Evolutionary conservation across 495 filamentous ascomycete genomes (phyloP).

Genomic region (Durotheca rogersii): DNA sequence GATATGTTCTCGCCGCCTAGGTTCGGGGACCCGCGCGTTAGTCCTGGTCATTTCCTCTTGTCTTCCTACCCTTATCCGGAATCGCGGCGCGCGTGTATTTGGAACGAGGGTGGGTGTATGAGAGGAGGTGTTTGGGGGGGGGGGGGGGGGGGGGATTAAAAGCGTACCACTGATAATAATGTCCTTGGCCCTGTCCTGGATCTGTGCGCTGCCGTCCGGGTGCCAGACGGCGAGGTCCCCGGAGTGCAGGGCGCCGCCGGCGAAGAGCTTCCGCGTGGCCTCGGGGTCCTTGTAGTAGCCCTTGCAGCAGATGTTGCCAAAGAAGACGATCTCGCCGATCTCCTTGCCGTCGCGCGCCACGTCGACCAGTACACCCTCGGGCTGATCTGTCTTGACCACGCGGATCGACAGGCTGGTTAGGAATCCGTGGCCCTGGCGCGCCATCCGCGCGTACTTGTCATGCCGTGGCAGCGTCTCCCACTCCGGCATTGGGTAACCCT

Average conservation of each 20-base stretch:
- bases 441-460: slow-evolving; percentile 84
- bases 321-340: slow-evolving; percentile 90
- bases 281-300: slow-evolving; percentile 90
- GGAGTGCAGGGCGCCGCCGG: slow-evolving; percentile 81
- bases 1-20: slow-evolving; percentile 95
- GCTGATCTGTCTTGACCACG: slow-evolving; percentile 75
- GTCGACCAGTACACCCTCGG: slow-evolving; percentile 67
- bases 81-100: neutral
- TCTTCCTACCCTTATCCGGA: neutral
- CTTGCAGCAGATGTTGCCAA: slow-evolving; percentile 87
- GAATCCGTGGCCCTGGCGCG: slow-evolving; percentile 88
- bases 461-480: slow-evolving; percentile 71
- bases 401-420: slow-evolving; percentile 78
- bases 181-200: slow-evolving; percentile 91
- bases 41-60: neutral
- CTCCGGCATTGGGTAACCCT: slow-evolving; percentile 78
- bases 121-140: neutral
- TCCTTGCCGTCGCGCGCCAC: slow-evolving; percentile 80
- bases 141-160: neutral
- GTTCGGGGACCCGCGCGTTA: neutral
- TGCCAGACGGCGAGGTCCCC: slow-evolving; percentile 94
- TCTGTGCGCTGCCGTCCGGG: slow-evolving; percentile 84
- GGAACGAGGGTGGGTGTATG: no score
- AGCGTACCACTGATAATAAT: slow-evolving; percentile 92
- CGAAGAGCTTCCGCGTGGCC: slow-evolving; percentile 85